Evolutionary conservation across 129 eudicot genomes (phyloP).

Genomic region (Ambrosia trifida): DNA sequence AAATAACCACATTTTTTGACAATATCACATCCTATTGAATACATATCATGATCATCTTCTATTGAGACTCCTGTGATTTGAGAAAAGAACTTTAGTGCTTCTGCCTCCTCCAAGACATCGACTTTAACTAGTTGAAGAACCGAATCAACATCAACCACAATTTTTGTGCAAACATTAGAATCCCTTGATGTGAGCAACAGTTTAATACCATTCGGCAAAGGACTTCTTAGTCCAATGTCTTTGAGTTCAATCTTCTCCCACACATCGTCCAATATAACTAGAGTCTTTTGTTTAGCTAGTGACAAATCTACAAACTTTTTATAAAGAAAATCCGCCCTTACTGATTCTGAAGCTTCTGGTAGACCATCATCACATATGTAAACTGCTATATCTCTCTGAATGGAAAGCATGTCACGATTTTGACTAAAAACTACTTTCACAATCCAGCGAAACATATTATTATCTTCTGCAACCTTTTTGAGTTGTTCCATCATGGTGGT

Average conservation of each 20-base stretch:
- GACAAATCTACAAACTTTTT: too few relatives aligned
- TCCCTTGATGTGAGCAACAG: slow-evolving; percentile 12
- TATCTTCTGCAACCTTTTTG: background rate
- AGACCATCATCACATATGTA: background rate
- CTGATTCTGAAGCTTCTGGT: background rate
- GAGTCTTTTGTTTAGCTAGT: too few relatives aligned
- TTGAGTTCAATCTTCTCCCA: slow-evolving; percentile 8
- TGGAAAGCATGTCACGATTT: background rate
- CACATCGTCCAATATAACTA: slow-evolving; percentile 23
- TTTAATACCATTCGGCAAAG: slow-evolving; percentile 1
- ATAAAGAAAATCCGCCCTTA: too few relatives aligned
- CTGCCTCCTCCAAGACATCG: background rate
- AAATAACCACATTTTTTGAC: slow-evolving; percentile 16
- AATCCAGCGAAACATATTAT: background rate
- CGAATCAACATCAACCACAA: background rate
- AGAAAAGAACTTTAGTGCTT: slow-evolving; percentile 14
- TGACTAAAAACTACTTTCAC: slow-evolving; percentile 17
- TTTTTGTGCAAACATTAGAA: background rate
- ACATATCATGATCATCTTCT: background rate
- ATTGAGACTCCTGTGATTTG: background rate
- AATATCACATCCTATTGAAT: background rate
- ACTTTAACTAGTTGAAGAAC: background rate
- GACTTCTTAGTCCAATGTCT: slow-evolving; percentile 15
- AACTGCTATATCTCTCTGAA: slow-evolving; percentile 13
- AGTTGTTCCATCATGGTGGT: slow-evolving; percentile 34